Evolutionary conservation across 2,329 filamentous ascomycete genomes (phyloP).

Genomic region (Exophiala oligosperma): DNA sequence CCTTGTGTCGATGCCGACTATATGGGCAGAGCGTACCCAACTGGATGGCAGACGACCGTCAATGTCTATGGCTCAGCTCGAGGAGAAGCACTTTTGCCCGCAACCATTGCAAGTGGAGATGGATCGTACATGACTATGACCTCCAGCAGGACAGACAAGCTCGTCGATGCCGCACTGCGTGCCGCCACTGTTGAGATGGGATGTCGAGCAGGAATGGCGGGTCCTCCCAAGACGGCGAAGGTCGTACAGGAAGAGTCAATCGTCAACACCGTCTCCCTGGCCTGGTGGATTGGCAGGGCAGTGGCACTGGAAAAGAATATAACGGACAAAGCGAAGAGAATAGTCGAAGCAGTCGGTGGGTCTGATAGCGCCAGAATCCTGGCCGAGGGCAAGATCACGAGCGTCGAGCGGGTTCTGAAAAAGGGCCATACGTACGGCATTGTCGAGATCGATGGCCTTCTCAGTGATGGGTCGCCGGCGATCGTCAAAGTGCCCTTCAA

Average conservation of each 20-base stretch:
- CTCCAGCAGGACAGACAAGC: constrained; percentile 27
- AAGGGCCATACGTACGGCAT: constrained; percentile 57
- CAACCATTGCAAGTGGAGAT: constrained; percentile 46
- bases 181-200: constrained; percentile 58
- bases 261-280: constrained; percentile 44
- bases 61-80: constrained; percentile 19
- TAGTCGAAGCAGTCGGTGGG: constrained; percentile 48
- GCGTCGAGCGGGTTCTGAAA: constrained; percentile 54
- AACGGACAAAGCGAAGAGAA: constrained; percentile 57
- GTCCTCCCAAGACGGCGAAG: constrained; percentile 41
- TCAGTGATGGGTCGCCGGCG: constrained; percentile 29
- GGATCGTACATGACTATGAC: constrained; percentile 52
- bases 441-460: constrained; percentile 56
- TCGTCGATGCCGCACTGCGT: constrained; percentile 49
- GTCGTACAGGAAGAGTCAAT: constrained; percentile 39
- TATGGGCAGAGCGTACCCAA: constrained; percentile 37
- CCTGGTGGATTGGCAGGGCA: constrained; percentile 59
- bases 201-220: constrained; percentile 44
- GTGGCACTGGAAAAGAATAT: constrained; percentile 48
- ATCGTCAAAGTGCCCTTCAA: constrained; percentile 68
- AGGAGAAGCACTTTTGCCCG: constrained; percentile 24
- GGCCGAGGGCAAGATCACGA: constrained; percentile 65
- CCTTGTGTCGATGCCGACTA: constrained; percentile 48
- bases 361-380: constrained; percentile 54
- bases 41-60: constrained; percentile 19